phyloP scores from a whole-genome alignment of 805 yeast genomes.

The Pichia nakasei region DNA sequence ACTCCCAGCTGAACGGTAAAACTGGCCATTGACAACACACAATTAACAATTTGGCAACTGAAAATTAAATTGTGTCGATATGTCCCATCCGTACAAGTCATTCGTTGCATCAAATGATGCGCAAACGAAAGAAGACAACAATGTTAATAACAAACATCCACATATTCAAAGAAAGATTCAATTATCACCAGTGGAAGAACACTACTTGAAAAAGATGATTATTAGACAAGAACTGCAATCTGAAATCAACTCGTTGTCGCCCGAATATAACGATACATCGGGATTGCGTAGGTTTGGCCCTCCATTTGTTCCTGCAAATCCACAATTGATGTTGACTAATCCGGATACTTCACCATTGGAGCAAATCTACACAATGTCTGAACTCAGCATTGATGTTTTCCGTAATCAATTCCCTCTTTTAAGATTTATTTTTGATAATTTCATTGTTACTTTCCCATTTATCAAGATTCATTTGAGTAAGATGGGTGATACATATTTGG shows the following conservation, averaged over 20 bases:
- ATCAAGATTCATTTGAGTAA: slow-evolving; percentile 39
- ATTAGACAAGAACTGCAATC: slow-evolving; percentile 49
- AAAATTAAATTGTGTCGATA: too few relatives aligned
- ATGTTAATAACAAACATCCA: background rate
- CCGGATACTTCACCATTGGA: slow-evolving; percentile 6
- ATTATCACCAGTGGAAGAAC: slow-evolving; percentile 65
- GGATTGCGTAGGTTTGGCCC: slow-evolving; percentile 66
- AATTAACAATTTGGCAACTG: too few relatives aligned
- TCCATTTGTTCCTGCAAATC: slow-evolving; percentile 55
- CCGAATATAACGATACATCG: slow-evolving; percentile 40
- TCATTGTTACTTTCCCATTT: slow-evolving; percentile 69
- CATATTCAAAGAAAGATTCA: background rate
- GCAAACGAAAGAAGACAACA: background rate
- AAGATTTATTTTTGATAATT: slow-evolving; percentile 54
- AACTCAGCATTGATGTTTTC: slow-evolving; percentile 15
- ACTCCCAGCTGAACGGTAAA: too few relatives aligned
- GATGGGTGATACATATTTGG: slow-evolving; percentile 8
- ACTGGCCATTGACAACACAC: too few relatives aligned
- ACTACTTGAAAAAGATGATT: slow-evolving; percentile 77
- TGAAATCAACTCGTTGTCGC: slow-evolving; percentile 50
- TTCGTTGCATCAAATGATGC: background rate
- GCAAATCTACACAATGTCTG: slow-evolving; percentile 14
- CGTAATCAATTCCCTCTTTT: slow-evolving; percentile 53
- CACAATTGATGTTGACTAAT: slow-evolving; percentile 24
- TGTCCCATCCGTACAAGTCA: slow-evolving; percentile 7